A percentile compares a stretch with the other conserved stretches of the same genome.
Evolutionary conservation across 2,329 filamentous ascomycete species (phyloP).

Genomic region (Didymella pinodella): DNA sequence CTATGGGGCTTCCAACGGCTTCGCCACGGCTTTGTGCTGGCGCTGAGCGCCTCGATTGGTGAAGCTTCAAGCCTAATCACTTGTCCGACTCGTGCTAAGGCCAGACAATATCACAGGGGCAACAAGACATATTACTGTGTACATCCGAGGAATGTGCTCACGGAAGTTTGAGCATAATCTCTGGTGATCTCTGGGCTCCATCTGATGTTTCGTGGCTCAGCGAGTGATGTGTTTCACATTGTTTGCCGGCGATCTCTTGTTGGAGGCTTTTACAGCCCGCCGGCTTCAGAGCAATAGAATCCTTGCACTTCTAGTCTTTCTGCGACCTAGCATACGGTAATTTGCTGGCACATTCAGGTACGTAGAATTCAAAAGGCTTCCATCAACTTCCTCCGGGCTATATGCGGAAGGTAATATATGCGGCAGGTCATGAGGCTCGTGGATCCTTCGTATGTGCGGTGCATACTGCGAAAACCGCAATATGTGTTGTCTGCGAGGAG

Average conservation of each 20-base stretch:
- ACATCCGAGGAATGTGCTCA: neutral
- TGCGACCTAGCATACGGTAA: constrained; percentile 8
- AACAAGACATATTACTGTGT: neutral
- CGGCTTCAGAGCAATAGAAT: constrained; percentile 16
- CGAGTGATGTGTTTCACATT: constrained; percentile 3
- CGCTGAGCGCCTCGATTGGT: constrained; percentile 27
- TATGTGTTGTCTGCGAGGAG: neutral
- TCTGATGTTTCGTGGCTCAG: neutral
- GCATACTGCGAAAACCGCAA: neutral
- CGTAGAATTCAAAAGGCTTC: constrained; percentile 30
- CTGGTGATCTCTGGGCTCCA: neutral
- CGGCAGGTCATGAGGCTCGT: constrained; percentile 34
- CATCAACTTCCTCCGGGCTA: constrained; percentile 31
- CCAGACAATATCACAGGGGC: constrained; percentile 3
- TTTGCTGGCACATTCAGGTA: constrained; percentile 24
- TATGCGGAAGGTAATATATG: constrained; percentile 31
- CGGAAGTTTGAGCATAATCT: constrained; percentile 4
- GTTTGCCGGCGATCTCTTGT: constrained; percentile 8
- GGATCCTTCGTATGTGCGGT: constrained; percentile 14
- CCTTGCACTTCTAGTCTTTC: constrained; percentile 28
- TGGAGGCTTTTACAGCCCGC: constrained; percentile 15
- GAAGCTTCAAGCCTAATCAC: constrained; percentile 12
- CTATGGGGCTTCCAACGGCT: constrained; percentile 20
- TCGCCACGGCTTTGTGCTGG: constrained; percentile 30
- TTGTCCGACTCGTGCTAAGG: neutral